Evolutionary conservation across 352 stramenopile genomes (phyloP), one percentile per base, ranked within the genome.

Genomic region (Globisporangium splendens): DNA sequence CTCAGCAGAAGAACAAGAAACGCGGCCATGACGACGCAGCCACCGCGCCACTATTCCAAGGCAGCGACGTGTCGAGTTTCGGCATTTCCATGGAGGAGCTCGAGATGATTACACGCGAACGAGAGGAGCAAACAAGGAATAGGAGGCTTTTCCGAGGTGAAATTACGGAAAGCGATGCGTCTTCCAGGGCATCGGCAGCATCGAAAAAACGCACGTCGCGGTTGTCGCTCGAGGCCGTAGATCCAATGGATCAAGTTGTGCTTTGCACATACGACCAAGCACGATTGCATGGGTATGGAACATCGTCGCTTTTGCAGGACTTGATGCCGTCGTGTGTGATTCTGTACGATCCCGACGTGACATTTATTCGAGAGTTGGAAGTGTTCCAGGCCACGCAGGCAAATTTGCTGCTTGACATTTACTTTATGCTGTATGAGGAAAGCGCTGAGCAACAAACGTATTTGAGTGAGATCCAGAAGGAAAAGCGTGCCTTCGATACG

Each of bases 391-490:
- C 89, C 14, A 73, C 58, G 21, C 28, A 24, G 14, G 11, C 39
- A 8, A 13, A 18, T 35, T 57, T 77, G 8, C 62, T 97, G 8
- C 28, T 35, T 35, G 75, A 94, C 59, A 88, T 98, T 21, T 98
- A 98, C 64, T 98, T 99, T 54, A 89, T 98, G 68, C 77, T 98
- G 50, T 98, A 98, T 74, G 85, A 98, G 59, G 88, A 98, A 52
- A 98, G 91, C 70, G 92, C 94, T 4, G 97, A 99, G 70, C 89
- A 98, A 67, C 95, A 98, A 60, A 87, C 83, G 18, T 99, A 98
- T 60, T 68, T 97, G 59, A 97, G 92, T 50, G 75, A 95, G 47
- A 86, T 99, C 41, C 87, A 96, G 65, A 76, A 81, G n/a, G 97
- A 99, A 68, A 97, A 98, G 67, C 89, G 95, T 17, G 83, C 96